Percentiles rank a stretch among this genome's conserved stretches.
These are phyloP conservation scores for Backusella luteola DNA, from an alignment of 192 early-diverging fungal species.

Conservation along the genomic window DNA sequence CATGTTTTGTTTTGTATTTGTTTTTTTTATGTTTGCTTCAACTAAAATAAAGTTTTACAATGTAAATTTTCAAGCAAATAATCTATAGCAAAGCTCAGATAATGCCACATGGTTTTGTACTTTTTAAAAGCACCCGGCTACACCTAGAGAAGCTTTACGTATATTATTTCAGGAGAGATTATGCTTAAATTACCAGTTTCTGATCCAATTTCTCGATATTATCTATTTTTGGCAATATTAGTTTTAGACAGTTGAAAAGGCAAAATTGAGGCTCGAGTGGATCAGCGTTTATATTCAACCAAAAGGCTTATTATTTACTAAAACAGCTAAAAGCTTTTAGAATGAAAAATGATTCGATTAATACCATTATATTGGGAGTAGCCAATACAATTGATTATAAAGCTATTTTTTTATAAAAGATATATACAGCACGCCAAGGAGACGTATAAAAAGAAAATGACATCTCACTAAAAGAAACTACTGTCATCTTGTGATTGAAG, in stretches of 20 bases:
- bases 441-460: not conserved
- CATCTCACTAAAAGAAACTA: not conserved
- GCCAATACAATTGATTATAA: too few relatives aligned
- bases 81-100: too few relatives aligned
- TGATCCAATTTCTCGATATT: not conserved
- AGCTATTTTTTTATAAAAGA: too few relatives aligned
- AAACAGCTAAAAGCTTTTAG: not conserved
- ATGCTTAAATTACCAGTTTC: not conserved
- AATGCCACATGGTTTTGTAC: too few relatives aligned
- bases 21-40: not conserved
- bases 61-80: too few relatives aligned
- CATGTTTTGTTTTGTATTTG: conserved; percentile 1
- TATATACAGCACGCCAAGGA: not conserved
- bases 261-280: not conserved
- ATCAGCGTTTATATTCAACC: not conserved
- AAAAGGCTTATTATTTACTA: not conserved
- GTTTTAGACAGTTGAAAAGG: not conserved
- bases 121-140: too few relatives aligned
- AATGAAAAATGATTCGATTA: not conserved
- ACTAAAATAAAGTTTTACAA: not conserved
- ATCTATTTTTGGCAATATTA: not conserved
- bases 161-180: not conserved
- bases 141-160: too few relatives aligned
- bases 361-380: too few relatives aligned
- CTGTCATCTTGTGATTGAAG: not conserved